Conservation (phyloP, 805 yeast species). For the Wickerhamomyces subpelliculosus region DNA sequence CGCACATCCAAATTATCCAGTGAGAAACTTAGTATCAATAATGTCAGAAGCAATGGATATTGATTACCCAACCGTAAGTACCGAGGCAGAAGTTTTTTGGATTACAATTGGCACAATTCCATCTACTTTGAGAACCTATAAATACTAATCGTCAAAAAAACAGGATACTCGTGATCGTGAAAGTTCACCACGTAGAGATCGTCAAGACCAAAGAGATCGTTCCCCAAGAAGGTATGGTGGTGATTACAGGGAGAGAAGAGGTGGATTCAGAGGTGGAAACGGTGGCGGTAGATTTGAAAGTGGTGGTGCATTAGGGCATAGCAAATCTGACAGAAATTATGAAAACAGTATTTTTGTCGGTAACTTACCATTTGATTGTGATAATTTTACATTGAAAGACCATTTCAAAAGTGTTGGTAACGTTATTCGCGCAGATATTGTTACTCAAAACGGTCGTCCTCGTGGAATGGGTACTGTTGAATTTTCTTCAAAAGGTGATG, state of each 20-base stretch:
- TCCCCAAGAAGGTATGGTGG: conserved; percentile 27
- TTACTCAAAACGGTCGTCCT: conserved; percentile 70
- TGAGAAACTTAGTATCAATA: too few species aligned
- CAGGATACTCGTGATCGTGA: conserved; percentile 22
- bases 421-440: conserved; percentile 77
- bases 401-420: conserved; percentile 55
- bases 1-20: too few species aligned
- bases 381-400: conserved; percentile 52
- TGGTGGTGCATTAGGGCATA: conserved; percentile 19
- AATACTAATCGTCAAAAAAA: not conserved
- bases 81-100: too few species aligned
- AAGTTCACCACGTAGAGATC: conserved; percentile 23
- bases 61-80: conserved; percentile 1
- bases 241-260: conserved; percentile 33
- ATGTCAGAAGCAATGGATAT: conserved; percentile 5
- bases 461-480: conserved; percentile 93
- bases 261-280: conserved; percentile 25
- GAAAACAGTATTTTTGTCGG: conserved; percentile 68
- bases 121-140: too few species aligned
- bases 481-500: conserved; percentile 58
- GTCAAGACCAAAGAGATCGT: conserved; percentile 18
- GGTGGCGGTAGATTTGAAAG: conserved; percentile 25
- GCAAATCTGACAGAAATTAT: conserved; percentile 49
- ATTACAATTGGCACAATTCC: too few species aligned
- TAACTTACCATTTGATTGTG: conserved; percentile 59